phyloP scores from a whole-genome alignment of 2,329 filamentous ascomycete species.

The Nannizziopsis barbatae region DNA sequence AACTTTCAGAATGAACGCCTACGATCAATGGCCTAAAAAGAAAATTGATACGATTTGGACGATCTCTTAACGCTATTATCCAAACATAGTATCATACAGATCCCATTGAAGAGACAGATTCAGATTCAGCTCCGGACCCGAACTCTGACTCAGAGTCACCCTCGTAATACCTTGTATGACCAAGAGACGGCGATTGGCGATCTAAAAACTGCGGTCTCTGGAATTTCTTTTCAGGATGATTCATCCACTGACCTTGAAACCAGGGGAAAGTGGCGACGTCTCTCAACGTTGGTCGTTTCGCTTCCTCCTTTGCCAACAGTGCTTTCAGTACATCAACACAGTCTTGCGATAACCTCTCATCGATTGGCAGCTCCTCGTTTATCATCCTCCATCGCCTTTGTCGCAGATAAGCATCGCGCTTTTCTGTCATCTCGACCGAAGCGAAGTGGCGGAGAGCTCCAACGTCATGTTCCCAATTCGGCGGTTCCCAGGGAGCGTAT shows the following conservation, averaged over 20 bases:
- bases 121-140: too few relatives aligned
- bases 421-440: not conserved
- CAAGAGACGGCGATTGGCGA: not conserved
- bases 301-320: slow-evolving; percentile 19
- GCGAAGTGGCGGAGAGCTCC: slow-evolving; percentile 7
- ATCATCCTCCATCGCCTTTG: slow-evolving; percentile 20
- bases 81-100: too few relatives aligned
- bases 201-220: slow-evolving; percentile 1
- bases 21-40: too few relatives aligned
- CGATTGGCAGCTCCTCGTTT: slow-evolving; percentile 21
- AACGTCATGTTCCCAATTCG: slow-evolving; percentile 10
- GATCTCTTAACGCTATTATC: too few relatives aligned
- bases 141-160: too few relatives aligned
- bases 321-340: slow-evolving; percentile 23
- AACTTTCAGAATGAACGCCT: too few relatives aligned
- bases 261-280: slow-evolving; percentile 21
- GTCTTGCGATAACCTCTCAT: slow-evolving; percentile 23
- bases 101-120: too few relatives aligned
- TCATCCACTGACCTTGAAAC: slow-evolving; percentile 20
- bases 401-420: slow-evolving; percentile 5
- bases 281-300: slow-evolving; percentile 19
- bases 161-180: not conserved
- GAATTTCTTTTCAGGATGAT: slow-evolving; percentile 8
- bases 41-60: too few relatives aligned
- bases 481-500: slow-evolving; percentile 25